Base-by-base conservation (phyloP, 306 rosid species). In the Vicia sativa region DNA sequence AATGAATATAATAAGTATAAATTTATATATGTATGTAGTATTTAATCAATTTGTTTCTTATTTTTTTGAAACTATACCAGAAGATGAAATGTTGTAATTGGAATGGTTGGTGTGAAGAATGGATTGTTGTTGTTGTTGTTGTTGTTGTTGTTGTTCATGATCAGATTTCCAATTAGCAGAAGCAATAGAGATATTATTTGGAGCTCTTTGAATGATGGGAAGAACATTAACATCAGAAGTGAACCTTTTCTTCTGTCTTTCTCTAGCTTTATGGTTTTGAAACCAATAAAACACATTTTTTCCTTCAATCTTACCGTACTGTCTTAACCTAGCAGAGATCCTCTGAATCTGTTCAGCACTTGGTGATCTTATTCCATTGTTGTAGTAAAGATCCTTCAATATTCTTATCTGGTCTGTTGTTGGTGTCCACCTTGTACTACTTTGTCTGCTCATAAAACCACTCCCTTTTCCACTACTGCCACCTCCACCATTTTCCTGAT, bases 181-280 rank as follows among this genome's bases (percentile, higher is more conserved):
- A 15, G 16, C 9, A 48, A 45, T 44, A 45, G 18, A 6, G 7
- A 9, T 49, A 9, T 48, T 48, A 7, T 53, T 53, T 11, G 34
- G 5, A 0, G 55, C 5, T 49, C 55, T 49, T 49, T 49, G 55
- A 49, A 49, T 49, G 28, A 9, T 49, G 2, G 45, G 28, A 60
- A 19, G 15, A 37, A 19, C 23, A 31, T 28, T 29, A 26, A 8
- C 26, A 59, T 62, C 63, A 66, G 81, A 38, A 58, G 85, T 86
- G 82, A 90, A 90, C 61, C 97, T 76, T 70, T 95, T 95, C 84
- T 95, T 95, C 81, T 95, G 99, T 68, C 97, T 81, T 75, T 95
- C 99, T n/a, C 99, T 84, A 52, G 99, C 99, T 66, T 90, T 95
- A 74, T 90, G 99, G 81, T 95, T 95, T 75, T 90, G 97, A 70